Conservation (phyloP, 495 filamentous ascomycete species). For the Pseudotulostoma volvatum region DNA sequence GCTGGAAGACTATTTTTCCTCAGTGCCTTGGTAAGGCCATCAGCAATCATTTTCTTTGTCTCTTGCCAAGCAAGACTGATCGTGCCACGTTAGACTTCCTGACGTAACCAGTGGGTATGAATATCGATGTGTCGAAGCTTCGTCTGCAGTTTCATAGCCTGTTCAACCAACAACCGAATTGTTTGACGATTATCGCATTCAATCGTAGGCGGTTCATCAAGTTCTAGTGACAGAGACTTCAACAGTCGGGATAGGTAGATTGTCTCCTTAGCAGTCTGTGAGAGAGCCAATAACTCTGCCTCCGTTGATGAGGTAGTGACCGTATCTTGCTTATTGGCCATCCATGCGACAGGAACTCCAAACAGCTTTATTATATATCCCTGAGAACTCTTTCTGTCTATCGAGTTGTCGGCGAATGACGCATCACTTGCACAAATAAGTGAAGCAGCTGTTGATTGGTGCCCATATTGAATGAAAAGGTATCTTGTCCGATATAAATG, state of each 20-base stretch:
- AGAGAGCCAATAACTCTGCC: conserved; percentile 6
- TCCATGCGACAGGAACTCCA: conserved; percentile 9
- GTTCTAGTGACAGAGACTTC: background rate
- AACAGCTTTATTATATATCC: conserved; percentile 6
- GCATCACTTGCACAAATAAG: conserved; percentile 6
- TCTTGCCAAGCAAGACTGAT: background rate
- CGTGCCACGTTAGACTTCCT: background rate
- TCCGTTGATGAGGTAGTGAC: conserved; percentile 9
- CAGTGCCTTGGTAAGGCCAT: background rate
- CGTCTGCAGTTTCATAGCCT: background rate
- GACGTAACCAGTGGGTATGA: background rate
- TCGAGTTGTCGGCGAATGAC: conserved; percentile 7
- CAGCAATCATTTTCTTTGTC: background rate
- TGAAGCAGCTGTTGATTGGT: background rate
- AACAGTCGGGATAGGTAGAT: background rate
- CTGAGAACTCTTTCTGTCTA: conserved; percentile 6
- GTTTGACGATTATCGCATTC: background rate
- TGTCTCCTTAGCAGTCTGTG: background rate
- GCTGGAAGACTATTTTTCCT: background rate
- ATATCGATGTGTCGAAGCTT: background rate
- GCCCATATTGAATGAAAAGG: conserved; percentile 2
- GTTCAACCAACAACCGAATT: background rate
- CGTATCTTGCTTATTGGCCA: no score
- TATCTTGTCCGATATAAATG: conserved; percentile 7
- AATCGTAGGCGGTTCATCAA: background rate